A percentile compares a stretch with the other conserved stretches of the same genome.
Evolutionary conservation across 2,329 filamentous ascomycete genomes (phyloP).

Genomic region (Sporothrix mexicana): DNA sequence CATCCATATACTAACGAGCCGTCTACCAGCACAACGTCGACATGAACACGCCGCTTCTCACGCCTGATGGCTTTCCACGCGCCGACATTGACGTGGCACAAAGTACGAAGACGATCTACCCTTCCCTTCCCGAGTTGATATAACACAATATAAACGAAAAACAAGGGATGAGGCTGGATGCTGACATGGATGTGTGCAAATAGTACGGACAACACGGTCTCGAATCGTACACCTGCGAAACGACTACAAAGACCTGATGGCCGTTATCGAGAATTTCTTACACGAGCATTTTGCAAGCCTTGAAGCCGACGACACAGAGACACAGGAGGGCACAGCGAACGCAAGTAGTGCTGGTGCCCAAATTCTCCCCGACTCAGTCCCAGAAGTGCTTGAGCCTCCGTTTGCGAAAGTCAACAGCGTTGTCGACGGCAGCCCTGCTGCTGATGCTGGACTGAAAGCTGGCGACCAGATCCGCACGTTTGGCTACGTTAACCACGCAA

Average conservation of each 20-base stretch:
- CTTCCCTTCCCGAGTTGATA: background rate
- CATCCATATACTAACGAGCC: background rate
- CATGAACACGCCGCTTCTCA: slow-evolving; percentile 88
- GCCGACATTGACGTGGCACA: slow-evolving; percentile 94
- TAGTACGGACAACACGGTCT: slow-evolving; percentile 90
- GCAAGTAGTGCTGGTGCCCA: slow-evolving; percentile 32
- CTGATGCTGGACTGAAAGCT: slow-evolving; percentile 75
- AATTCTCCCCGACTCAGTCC: slow-evolving; percentile 45
- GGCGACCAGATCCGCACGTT: slow-evolving; percentile 86
- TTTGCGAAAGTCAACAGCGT: slow-evolving; percentile 94
- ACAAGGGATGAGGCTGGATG: too few relatives aligned
- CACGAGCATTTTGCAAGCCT: slow-evolving; percentile 86
- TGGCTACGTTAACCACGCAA: slow-evolving; percentile 80
- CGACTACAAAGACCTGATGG: slow-evolving; percentile 91
- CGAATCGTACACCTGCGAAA: slow-evolving; percentile 89
- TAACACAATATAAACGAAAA: background rate
- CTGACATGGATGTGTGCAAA: slow-evolving; percentile 35
- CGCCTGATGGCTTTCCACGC: slow-evolving; percentile 88
- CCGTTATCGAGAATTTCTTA: slow-evolving; percentile 79
- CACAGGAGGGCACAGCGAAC: slow-evolving; percentile 39
- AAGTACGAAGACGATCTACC: slow-evolving; percentile 62
- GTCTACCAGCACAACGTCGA: slow-evolving; percentile 79
- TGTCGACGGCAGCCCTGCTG: slow-evolving; percentile 77
- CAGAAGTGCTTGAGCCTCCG: slow-evolving; percentile 52
- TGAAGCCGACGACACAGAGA: slow-evolving; percentile 51